Evolutionary conservation across 345 rosid genomes (phyloP).

Genomic region (Moricandia arvensis): DNA sequence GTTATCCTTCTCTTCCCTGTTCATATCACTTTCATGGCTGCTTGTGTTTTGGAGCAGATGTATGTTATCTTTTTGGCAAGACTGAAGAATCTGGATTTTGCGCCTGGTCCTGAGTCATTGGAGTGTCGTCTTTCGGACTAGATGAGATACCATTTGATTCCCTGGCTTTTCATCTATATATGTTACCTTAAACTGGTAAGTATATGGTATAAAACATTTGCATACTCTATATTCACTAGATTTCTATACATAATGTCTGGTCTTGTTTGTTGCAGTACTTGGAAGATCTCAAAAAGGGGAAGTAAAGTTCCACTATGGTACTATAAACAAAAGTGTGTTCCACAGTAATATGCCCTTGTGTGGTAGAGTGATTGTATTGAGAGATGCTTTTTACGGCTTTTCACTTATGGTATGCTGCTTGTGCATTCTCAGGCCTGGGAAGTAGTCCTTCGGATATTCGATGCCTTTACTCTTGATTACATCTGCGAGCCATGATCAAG

Average conservation of each 20-base stretch:
- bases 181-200: constrained; percentile 77
- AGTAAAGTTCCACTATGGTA: constrained; percentile 32
- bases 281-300: constrained; percentile 64
- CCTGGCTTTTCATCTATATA: constrained; percentile 86
- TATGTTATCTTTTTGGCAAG: constrained; percentile 89
- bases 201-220: neutral
- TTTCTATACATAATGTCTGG: neutral
- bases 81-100: constrained; percentile 72
- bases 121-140: constrained; percentile 80
- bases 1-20: constrained; percentile 4
- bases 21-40: neutral
- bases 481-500: constrained; percentile 71
- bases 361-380: neutral
- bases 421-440: constrained; percentile 74
- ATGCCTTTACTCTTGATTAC: constrained; percentile 72
- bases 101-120: constrained; percentile 90
- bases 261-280: constrained; percentile 51
- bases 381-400: no score
- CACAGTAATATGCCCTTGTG: neutral
- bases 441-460: constrained; percentile 80
- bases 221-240: neutral
- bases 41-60: constrained; percentile 58
- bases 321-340: constrained; percentile 78
- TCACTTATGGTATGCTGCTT: no score
- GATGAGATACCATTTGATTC: constrained; percentile 88